A percentile compares a stretch with the other conserved stretches of the same genome.
phyloP scores from a whole-genome alignment of 139 green algal species.

The Yamagishiella unicocca region DNA sequence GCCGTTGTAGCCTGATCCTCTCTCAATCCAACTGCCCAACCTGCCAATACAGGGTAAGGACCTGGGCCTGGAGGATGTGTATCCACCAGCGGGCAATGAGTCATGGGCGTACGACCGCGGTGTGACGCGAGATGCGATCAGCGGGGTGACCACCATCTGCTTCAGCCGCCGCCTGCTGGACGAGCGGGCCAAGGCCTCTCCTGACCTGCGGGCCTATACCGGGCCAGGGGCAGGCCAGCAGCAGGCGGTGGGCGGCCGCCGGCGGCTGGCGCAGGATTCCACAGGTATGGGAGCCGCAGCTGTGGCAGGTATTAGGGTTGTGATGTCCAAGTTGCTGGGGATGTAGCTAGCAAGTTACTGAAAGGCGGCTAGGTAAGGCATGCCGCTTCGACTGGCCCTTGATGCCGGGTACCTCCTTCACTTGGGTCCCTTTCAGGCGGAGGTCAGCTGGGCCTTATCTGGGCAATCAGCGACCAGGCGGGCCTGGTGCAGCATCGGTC shows the following conservation, averaged over 20 bases:
- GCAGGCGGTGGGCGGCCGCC: background rate
- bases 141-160: slow-evolving; percentile 21
- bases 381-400: background rate
- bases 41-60: background rate
- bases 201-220: background rate
- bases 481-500: background rate
- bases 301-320: too few relatives aligned
- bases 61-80: background rate
- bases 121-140: background rate
- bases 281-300: too few relatives aligned
- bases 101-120: slow-evolving; percentile 35
- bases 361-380: too few relatives aligned
- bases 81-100: background rate
- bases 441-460: background rate
- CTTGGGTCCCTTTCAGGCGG: background rate
- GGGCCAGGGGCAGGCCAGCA: background rate
- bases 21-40: too few relatives aligned
- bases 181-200: background rate
- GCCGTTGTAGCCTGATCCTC: too few relatives aligned
- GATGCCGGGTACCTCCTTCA: background rate
- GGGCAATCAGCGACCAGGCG: background rate
- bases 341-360: too few relatives aligned
- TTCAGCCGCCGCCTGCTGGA: slow-evolving; percentile 37
- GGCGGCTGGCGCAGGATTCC: background rate
- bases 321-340: too few relatives aligned